Conservation (phyloP, 2,329 filamentous ascomycete genomes). For the Fusarium udum region DNA sequence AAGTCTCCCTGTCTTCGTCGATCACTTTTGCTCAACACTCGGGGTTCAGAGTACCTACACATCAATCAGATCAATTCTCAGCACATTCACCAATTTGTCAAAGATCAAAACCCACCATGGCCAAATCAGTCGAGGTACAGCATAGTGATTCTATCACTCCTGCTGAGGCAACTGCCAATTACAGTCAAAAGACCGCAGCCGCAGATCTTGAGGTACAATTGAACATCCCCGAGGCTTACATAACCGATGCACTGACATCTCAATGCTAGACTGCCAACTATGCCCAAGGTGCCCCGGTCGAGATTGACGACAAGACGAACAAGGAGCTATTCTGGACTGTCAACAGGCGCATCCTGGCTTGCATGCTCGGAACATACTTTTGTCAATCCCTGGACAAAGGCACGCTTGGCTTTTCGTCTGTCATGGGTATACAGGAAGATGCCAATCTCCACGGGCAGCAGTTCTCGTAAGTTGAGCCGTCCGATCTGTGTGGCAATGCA, state of each 20-base stretch:
- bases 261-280: background rate
- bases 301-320: background rate
- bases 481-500: no score
- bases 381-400: background rate
- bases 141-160: background rate
- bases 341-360: background rate
- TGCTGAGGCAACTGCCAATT: background rate
- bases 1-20: background rate
- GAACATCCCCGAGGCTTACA: rapidly evolving
- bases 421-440: background rate
- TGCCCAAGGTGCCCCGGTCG: background rate
- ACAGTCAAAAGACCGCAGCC: background rate
- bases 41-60: background rate
- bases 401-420: background rate
- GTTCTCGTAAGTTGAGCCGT: background rate
- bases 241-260: background rate
- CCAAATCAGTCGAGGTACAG: background rate
- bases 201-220: background rate
- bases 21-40: background rate
- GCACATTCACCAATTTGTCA: background rate
- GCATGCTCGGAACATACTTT: background rate
- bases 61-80: background rate
- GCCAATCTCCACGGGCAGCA: background rate
- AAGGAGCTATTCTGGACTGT: background rate
- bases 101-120: background rate